Percentiles rank a stretch among this genome's conserved stretches.
phyloP scores from a whole-genome alignment of 768 basidiomycete species.

The Trametes cubensis region DNA sequence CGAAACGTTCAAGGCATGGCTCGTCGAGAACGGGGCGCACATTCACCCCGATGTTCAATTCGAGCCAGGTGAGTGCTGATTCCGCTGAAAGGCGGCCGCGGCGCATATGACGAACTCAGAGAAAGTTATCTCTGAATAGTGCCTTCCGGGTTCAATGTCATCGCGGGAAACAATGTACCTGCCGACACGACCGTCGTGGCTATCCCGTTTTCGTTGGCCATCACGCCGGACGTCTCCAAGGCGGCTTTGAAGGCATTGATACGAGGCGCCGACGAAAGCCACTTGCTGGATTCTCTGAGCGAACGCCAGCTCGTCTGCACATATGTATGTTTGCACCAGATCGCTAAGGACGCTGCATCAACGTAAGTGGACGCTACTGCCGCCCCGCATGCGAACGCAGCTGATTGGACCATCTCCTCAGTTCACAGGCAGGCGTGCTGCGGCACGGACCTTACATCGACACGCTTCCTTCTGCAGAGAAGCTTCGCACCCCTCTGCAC shows the following conservation, averaged over 20 bases:
- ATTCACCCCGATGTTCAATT: constrained; percentile 53
- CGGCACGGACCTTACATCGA: constrained; percentile 67
- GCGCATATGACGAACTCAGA: constrained; percentile 7
- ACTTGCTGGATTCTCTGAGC: constrained; percentile 45
- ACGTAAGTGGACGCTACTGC: background rate
- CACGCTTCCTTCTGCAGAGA: constrained; percentile 58
- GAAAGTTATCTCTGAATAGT: constrained; percentile 15
- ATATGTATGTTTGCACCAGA: constrained; percentile 69
- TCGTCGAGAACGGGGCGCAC: constrained; percentile 49
- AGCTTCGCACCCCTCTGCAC: constrained; percentile 72
- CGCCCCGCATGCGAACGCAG: constrained; percentile 8
- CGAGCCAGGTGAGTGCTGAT: constrained; percentile 44
- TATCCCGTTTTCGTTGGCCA: constrained; percentile 66
- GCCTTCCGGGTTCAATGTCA: constrained; percentile 48
- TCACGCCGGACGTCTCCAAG: constrained; percentile 56
- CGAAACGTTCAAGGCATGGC: constrained; percentile 51
- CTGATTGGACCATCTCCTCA: constrained; percentile 10
- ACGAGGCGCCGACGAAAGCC: constrained; percentile 23
- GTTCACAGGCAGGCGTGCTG: constrained; percentile 8
- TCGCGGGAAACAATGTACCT: constrained; percentile 51
- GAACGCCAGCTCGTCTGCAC: constrained; percentile 69
- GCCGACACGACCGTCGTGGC: constrained; percentile 59
- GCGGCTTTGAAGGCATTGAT: constrained; percentile 48
- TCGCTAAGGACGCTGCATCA: constrained; percentile 43
- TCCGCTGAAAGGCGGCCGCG: background rate